Evolutionary conservation across 2,329 filamentous ascomycete species (phyloP).

Genomic region (Ascochyta viciae-villosae): DNA sequence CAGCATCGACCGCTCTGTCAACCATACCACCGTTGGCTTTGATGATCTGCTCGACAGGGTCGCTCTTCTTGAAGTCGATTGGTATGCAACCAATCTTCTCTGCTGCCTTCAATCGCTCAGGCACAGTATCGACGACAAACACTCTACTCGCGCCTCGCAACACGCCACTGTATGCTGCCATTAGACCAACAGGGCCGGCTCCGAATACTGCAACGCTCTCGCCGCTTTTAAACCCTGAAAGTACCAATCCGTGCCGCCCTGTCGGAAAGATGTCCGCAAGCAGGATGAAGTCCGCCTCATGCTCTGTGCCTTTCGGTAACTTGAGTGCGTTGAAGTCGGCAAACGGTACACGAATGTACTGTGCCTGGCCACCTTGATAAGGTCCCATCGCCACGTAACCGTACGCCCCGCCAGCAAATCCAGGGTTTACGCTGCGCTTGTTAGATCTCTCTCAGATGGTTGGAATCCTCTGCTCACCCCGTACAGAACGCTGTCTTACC

Average conservation of each 20-base stretch:
- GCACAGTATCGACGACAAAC: constrained; percentile 69
- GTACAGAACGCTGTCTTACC: constrained; percentile 71
- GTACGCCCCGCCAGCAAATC: constrained; percentile 66
- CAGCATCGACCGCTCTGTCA: constrained; percentile 69
- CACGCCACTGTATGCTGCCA: constrained; percentile 69
- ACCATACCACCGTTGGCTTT: constrained; percentile 66
- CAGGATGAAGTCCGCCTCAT: constrained; percentile 66
- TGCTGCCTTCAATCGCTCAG: constrained; percentile 64
- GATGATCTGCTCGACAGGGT: constrained; percentile 68
- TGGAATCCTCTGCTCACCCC: constrained; percentile 44
- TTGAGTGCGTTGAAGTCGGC: constrained; percentile 72
- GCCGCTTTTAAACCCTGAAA: constrained; percentile 66
- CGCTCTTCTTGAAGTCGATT: constrained; percentile 66
- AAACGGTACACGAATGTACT: constrained; percentile 70
- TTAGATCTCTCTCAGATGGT: background rate
- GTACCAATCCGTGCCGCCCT: constrained; percentile 64
- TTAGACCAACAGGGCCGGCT: constrained; percentile 68
- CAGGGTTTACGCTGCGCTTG: constrained; percentile 58
- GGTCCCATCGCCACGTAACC: constrained; percentile 69
- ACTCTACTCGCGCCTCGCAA: constrained; percentile 67
- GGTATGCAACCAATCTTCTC: constrained; percentile 68
- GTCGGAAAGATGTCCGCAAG: constrained; percentile 60
- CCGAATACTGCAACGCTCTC: constrained; percentile 71
- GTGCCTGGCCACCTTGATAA: constrained; percentile 65
- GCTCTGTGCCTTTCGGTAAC: constrained; percentile 65